These are phyloP conservation scores for Mediolabrus comicus DNA, from an alignment of 108 stramenopile species.

Conservation along the genomic window DNA sequence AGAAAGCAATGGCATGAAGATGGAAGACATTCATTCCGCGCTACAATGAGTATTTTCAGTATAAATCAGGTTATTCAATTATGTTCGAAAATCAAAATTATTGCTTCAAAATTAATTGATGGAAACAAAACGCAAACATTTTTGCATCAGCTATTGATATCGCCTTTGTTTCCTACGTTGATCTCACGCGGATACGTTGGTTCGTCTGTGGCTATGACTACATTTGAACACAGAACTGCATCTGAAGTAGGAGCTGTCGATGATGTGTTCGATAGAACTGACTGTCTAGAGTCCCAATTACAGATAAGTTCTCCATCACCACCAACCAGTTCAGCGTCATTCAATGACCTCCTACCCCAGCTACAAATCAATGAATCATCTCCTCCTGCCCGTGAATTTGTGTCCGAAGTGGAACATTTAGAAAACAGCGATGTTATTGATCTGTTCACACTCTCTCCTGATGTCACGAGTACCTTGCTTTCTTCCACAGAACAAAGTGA, in stretches of 20 bases:
- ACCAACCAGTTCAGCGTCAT: background rate
- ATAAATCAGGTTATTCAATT: background rate
- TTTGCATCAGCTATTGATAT: background rate
- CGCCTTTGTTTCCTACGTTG: background rate
- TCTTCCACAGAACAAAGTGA: background rate
- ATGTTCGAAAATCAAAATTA: background rate
- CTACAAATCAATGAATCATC: slow-evolving; percentile 3
- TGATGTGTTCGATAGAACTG: background rate
- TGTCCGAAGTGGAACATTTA: too few species aligned
- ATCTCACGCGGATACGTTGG: background rate
- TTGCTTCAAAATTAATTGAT: too few species aligned
- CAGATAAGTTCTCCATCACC: slow-evolving; percentile 1
- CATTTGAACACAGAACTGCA: too few species aligned
- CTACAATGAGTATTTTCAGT: slow-evolving; percentile 35
- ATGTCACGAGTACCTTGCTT: background rate
- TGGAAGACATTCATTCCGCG: slow-evolving; percentile 75
- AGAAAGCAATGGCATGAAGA: slow-evolving; percentile 64
- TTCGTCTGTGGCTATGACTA: background rate
- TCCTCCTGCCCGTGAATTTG: background rate
- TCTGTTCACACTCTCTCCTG: background rate
- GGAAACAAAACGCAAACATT: too few species aligned
- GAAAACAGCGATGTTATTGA: background rate
- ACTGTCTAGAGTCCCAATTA: background rate
- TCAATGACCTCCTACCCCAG: background rate
- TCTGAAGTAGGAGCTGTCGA: background rate